Percentiles rank a stretch among this genome's conserved stretches.
Evolutionary conservation across 148 eudicot species (phyloP).

Genomic region (Chenopodium quinoa): DNA sequence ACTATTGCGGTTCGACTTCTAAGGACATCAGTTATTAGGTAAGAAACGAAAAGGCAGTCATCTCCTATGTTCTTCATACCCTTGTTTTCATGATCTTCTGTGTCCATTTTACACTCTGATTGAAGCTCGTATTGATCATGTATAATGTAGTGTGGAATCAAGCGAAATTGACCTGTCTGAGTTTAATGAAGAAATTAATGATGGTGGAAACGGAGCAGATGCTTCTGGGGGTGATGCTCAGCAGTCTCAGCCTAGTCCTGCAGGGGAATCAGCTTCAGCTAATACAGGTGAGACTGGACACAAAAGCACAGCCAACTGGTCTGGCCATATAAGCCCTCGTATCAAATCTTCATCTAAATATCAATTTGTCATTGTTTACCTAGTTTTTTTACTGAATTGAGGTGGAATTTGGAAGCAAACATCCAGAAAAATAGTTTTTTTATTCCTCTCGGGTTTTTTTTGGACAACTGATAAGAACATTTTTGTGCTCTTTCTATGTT

Average conservation of each 20-base stretch:
- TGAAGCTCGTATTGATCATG: not conserved
- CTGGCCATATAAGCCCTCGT: not conserved
- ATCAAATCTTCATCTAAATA: not conserved
- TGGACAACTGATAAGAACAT: not conserved
- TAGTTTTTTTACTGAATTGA: no score
- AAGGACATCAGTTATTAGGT: slow-evolving; percentile 91
- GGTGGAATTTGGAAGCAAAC: not conserved
- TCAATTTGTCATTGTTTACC: no score
- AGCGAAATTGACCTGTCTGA: slow-evolving; percentile 91
- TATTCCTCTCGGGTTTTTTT: no score
- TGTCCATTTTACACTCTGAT: slow-evolving; percentile 7
- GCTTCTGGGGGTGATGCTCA: slow-evolving; percentile 45
- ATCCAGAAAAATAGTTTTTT: not conserved
- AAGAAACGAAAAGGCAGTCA: slow-evolving; percentile 24
- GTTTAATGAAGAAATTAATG: slow-evolving; percentile 63
- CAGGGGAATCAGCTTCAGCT: slow-evolving; percentile 43
- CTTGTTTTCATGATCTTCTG: not conserved
- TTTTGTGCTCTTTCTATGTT: not conserved
- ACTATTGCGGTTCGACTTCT: slow-evolving; percentile 74
- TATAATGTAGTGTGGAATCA: slow-evolving; percentile 84
- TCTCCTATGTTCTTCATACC: not conserved
- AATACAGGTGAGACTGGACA: slow-evolving; percentile 42
- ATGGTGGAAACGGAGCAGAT: slow-evolving; percentile 38
- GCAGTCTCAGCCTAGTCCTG: slow-evolving; percentile 35
- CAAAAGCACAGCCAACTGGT: not conserved